Evolutionary conservation across 139 green algal genomes (phyloP), one percentile per base, ranked within the genome.

Genomic region (Chlamydomonas sphaeroides): DNA sequence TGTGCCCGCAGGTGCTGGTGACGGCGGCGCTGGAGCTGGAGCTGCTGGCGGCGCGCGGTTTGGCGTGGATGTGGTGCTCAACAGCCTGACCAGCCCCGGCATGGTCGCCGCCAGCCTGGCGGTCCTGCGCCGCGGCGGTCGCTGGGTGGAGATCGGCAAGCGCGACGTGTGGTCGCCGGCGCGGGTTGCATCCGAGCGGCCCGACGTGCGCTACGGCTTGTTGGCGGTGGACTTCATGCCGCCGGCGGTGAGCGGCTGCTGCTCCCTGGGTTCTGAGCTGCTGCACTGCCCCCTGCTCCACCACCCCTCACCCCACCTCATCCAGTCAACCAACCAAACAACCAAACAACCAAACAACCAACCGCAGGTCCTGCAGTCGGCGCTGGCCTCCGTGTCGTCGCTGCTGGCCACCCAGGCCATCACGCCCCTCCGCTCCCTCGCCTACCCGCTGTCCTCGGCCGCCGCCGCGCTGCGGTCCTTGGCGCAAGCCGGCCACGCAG

Each of bases 151-250:
- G 86, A 97, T 98, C 80, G 93, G 89, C 82, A 98, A 98, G 91
- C 86, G 95, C 42, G 95, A 97, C 91, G 96, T 98, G 68, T 98
- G 93, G 93, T 85, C 67, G 15, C 20, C 65, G 10, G 77, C 63
- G 48, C 65, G 77, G 1, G 65, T 75, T 48, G 3, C 33, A 65
- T 21, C 35, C 25, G 92, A 98, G 79, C 93, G 95, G 1, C 94
- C 94, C 25, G 95, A 98, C 69, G 87, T 95, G 70, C 20, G 3
- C 7, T 96, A 95, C 84, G 83, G 85, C 15, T 85, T 97, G 45
- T 78, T 98, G 35, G 95, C 95, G 1, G 88, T 98, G 8, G 95
- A 98, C 87, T 97, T 98, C 88, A 88, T 98, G 81, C 91, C 95
- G 1, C 80, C 86, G 7, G 3, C 65, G 26, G 86, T 88, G 4